Evolutionary conservation across 768 basidiomycete species (phyloP).

Genomic region (Gelatoporia subvermispora): DNA sequence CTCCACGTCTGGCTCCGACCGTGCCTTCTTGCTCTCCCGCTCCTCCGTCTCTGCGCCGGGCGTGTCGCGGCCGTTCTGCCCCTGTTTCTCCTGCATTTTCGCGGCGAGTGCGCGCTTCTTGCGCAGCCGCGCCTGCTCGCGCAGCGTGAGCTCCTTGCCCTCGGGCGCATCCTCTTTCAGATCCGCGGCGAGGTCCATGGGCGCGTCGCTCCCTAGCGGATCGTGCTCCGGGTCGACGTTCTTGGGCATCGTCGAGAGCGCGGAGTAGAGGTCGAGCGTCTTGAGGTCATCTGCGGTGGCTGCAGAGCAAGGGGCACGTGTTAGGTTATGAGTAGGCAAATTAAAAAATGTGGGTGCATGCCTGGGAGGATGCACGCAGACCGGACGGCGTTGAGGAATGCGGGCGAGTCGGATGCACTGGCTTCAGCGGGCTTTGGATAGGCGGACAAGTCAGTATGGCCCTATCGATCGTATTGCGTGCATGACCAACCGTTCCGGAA

Average conservation of each 20-base stretch:
- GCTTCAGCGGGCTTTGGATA: slow-evolving; percentile 32
- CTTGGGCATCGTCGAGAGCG: slow-evolving; percentile 58
- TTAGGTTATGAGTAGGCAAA: background rate
- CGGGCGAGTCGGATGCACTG: slow-evolving; percentile 17
- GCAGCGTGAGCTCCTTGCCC: slow-evolving; percentile 34
- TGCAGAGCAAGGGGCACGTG: slow-evolving; percentile 18
- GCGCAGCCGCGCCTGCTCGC: slow-evolving; percentile 45
- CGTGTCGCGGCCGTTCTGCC: slow-evolving; percentile 2
- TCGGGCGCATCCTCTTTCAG: slow-evolving; percentile 11
- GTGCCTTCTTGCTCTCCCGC: slow-evolving; percentile 33
- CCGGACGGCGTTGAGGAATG: slow-evolving; percentile 43
- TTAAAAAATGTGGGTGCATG: slow-evolving; percentile 20
- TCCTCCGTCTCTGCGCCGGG: slow-evolving; percentile 12
- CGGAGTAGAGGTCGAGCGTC: slow-evolving; percentile 55
- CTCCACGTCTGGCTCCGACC: slow-evolving; percentile 22
- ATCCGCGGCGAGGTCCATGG: background rate
- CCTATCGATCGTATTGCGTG: too few relatives aligned
- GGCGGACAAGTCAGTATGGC: background rate
- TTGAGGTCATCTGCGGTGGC: slow-evolving; percentile 47
- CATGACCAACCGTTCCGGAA: slow-evolving; percentile 33
- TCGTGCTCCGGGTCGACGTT: slow-evolving; percentile 42
- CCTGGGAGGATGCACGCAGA: slow-evolving; percentile 41
- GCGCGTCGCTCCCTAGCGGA: slow-evolving; percentile 29
- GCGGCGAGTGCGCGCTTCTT: slow-evolving; percentile 44
- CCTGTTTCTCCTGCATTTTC: slow-evolving; percentile 16